phyloP scores from a whole-genome alignment of 768 basidiomycete genomes.

The Serendipita sp. region DNA sequence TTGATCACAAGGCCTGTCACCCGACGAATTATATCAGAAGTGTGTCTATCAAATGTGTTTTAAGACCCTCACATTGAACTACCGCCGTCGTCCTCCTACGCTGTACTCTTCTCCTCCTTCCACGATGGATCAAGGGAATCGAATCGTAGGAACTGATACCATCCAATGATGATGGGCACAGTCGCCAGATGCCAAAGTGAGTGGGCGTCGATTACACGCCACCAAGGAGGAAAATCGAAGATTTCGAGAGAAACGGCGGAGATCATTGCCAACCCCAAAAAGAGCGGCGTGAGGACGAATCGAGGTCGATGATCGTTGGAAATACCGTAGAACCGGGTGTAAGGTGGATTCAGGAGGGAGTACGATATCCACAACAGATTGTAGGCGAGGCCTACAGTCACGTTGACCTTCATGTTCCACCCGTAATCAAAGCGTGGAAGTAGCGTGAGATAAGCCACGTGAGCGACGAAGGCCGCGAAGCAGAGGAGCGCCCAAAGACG shows the following conservation, averaged over 20 bases:
- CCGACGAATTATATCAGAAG: too few relatives aligned
- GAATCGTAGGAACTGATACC: slow-evolving; percentile 72
- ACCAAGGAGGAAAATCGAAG: slow-evolving; percentile 76
- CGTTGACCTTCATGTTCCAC: slow-evolving; percentile 83
- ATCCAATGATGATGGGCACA: slow-evolving; percentile 52
- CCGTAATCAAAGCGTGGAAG: slow-evolving; percentile 78
- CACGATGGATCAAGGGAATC: slow-evolving; percentile 42
- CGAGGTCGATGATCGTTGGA: not conserved
- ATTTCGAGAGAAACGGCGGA: slow-evolving; percentile 67
- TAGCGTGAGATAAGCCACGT: slow-evolving; percentile 63
- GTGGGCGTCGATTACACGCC: slow-evolving; percentile 70
- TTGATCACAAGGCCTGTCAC: too few relatives aligned
- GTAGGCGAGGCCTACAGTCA: slow-evolving; percentile 58
- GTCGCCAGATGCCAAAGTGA: slow-evolving; percentile 86
- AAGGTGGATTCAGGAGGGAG: slow-evolving; percentile 37
- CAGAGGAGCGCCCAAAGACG: slow-evolving; percentile 36
- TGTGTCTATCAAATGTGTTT: too few relatives aligned
- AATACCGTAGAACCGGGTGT: slow-evolving; percentile 30
- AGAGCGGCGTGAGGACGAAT: not conserved
- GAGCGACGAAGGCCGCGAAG: slow-evolving; percentile 40
- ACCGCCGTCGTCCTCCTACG: too few relatives aligned
- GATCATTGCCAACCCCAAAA: slow-evolving; percentile 53
- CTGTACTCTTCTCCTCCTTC: not conserved
- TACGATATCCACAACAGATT: slow-evolving; percentile 72
- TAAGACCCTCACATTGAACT: too few relatives aligned